These are phyloP conservation scores for Volutella citrinella DNA, from an alignment of 2,329 filamentous ascomycete species.

Conservation along the genomic window DNA sequence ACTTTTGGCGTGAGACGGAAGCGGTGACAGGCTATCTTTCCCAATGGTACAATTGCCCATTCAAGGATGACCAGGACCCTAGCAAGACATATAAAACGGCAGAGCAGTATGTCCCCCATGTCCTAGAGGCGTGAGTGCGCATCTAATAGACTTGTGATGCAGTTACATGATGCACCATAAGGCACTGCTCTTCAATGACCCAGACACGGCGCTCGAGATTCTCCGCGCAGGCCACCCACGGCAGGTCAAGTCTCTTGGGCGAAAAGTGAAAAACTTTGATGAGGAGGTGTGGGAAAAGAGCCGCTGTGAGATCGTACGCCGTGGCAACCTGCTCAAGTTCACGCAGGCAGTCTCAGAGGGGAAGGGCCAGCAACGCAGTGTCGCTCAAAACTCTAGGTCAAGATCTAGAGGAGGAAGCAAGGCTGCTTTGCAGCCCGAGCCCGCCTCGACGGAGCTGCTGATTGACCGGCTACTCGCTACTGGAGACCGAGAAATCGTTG, in stretches of 20 bases:
- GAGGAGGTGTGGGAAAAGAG: constrained; percentile 48
- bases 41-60: constrained; percentile 58
- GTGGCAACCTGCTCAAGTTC: constrained; percentile 60
- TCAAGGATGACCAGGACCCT: constrained; percentile 37
- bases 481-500: constrained; percentile 58
- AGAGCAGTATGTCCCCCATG: constrained; percentile 51
- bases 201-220: constrained; percentile 43
- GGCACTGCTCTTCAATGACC: constrained; percentile 47
- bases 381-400: constrained; percentile 16
- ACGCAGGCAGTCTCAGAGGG: constrained; percentile 36
- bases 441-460: constrained; percentile 37
- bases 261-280: constrained; percentile 52
- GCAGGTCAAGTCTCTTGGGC: constrained; percentile 51
- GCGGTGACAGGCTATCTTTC: constrained; percentile 53
- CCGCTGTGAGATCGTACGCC: constrained; percentile 52
- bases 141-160: too few species aligned
- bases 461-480: constrained; percentile 52
- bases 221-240: constrained; percentile 44
- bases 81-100: constrained; percentile 44
- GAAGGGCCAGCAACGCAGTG: constrained; percentile 22
- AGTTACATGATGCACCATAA: constrained; percentile 57
- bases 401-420: constrained; percentile 9
- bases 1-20: constrained; percentile 49
- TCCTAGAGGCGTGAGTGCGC: too few species aligned
- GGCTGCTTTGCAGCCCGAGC: too few species aligned